Evolutionary conservation across 1,139 yeast species (phyloP).

Genomic region (Hyphopichia fennica): DNA sequence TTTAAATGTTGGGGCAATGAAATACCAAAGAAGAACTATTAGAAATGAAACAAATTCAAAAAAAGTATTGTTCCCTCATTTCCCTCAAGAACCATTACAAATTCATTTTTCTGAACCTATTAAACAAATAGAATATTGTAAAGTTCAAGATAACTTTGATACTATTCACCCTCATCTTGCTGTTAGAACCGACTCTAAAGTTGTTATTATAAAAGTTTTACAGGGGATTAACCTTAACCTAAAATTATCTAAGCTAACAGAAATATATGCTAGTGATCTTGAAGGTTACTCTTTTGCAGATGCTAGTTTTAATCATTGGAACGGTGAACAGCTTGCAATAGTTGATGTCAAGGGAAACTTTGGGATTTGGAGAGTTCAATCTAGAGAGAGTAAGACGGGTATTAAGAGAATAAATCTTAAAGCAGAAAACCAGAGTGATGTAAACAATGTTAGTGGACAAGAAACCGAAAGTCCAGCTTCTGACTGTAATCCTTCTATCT

Average conservation of each 20-base stretch:
- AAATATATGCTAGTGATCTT: constrained; percentile 19
- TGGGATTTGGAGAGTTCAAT: constrained; percentile 35
- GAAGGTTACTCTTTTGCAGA: constrained; percentile 44
- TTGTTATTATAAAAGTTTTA: constrained; percentile 19
- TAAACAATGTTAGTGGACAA: background rate
- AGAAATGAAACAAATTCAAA: background rate
- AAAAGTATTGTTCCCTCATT: constrained; percentile 10
- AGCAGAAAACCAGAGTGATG: background rate
- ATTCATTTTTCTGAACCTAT: constrained; percentile 34
- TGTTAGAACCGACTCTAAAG: constrained; percentile 25
- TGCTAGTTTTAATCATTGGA: constrained; percentile 42
- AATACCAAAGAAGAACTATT: constrained; percentile 8
- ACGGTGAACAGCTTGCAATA: constrained; percentile 36
- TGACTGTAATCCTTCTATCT: constrained; percentile 17
- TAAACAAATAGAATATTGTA: constrained; percentile 36
- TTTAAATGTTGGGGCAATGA: constrained; percentile 25
- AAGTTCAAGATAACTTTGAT: constrained; percentile 12
- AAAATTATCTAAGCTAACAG: constrained; percentile 22
- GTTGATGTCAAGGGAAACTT: constrained; percentile 58
- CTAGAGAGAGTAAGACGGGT: constrained; percentile 7
- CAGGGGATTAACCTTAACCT: constrained; percentile 9
- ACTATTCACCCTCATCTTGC: constrained; percentile 20
- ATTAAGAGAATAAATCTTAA: constrained; percentile 6
- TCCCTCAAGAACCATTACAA: constrained; percentile 20
- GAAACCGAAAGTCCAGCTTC: background rate